Base-by-base conservation (phyloP, 345 rosid species). In the Murraya paniculata region DNA sequence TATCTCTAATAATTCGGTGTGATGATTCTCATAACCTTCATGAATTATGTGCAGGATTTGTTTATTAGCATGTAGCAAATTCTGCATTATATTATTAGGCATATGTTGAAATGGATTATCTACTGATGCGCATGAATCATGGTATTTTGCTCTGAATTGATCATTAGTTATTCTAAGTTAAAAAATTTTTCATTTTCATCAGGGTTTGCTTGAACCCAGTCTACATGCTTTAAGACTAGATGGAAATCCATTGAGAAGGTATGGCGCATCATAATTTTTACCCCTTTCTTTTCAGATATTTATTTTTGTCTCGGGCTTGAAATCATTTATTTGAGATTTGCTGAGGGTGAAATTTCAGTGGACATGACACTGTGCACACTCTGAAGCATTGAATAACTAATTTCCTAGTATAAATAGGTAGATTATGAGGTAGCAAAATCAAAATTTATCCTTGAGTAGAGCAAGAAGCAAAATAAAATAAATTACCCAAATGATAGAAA, bases 181-280 rank as follows among this genome's bases (percentile, higher is more conserved):
- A 13, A 45, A 53, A 4, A 36, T 2, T 55, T 41, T 71, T 76
- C 65, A 78, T 35, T 19, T 19, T 71, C 87, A 45, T 48, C 67
- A 95, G 99, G 97, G 96, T 76, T 86, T 92, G 68, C 96, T 95
- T 55, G 98, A 95, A 58, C 90, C 93, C 57, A 90, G 81, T 80
- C 86, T 93, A 69, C 98, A 93, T 77, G 94, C 82, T 71, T 77
- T 93, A 78, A 90, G 96, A 78, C 94, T 95, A 8, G 93, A 92
- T 41, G 98, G 98, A 69, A 95, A 95, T 85, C 98, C 97, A 57
- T 72, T 93, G 77, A 89, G 96, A 89, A 95, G 98, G 97, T 93
- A 86, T 22, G 73, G 39, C 38, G 58, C 33, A 50, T 72, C 28
- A n/a, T 30, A 24, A 27, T 27, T 24, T 0, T 21, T 9, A 5